Percentiles rank a stretch among this genome's conserved stretches.
phyloP scores from a whole-genome alignment of 2,329 filamentous ascomycete species.

The Coniochaeta sp. region DNA sequence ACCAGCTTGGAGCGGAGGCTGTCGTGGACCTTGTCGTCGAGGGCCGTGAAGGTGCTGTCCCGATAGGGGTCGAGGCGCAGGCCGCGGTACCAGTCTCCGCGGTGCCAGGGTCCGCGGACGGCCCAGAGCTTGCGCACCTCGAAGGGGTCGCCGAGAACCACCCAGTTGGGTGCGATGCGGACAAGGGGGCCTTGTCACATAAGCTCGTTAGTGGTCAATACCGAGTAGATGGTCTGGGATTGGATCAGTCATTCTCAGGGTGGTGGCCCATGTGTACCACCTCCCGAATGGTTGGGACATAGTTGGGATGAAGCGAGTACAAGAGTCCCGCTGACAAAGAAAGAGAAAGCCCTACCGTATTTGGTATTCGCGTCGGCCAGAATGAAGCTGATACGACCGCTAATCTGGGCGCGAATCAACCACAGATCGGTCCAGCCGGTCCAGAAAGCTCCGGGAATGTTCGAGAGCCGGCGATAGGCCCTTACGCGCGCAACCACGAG shows the following conservation, averaged over 20 bases:
- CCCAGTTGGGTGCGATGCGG: conserved; percentile 20
- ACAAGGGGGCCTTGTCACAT: conserved; percentile 16
- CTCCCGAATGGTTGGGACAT: no score
- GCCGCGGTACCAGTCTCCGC: conserved; percentile 36
- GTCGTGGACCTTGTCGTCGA: conserved; percentile 37
- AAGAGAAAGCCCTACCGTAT: conserved; percentile 12
- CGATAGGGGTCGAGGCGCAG: conserved; percentile 41
- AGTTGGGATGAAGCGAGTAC: not conserved
- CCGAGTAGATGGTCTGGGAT: not conserved
- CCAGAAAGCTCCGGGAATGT: conserved; percentile 20
- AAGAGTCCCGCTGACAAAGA: not conserved
- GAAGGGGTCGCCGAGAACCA: conserved; percentile 20
- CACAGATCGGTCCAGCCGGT: conserved; percentile 22
- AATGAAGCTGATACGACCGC: conserved; percentile 17
- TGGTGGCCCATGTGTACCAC: no score
- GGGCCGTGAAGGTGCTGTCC: conserved; percentile 43
- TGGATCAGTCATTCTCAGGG: not conserved
- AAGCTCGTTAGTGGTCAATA: not conserved
- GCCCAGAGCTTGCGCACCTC: conserved; percentile 23
- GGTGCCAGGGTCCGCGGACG: conserved; percentile 17
- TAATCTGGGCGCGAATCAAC: conserved; percentile 19
- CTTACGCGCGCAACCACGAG: conserved; percentile 6
- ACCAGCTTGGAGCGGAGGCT: conserved; percentile 26
- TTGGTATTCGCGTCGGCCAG: conserved; percentile 14
- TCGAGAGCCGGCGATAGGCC: conserved; percentile 13